Base-by-base conservation (phyloP, 2,329 filamentous ascomycete species). In the Xylariales sp. region DNA sequence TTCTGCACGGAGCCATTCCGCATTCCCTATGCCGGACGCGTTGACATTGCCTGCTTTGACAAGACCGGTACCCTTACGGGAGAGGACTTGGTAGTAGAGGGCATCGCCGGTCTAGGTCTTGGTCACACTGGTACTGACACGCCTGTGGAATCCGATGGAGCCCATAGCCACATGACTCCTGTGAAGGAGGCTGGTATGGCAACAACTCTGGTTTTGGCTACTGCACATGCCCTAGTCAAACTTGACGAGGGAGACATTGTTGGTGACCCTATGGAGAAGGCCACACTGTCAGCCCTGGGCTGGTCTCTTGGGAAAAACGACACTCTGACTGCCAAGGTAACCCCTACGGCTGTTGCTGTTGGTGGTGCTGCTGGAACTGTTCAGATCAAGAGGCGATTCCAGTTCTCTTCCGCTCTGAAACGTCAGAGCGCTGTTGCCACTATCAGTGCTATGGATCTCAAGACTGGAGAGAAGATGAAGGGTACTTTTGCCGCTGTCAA, bases 1-100 rank as follows among this genome's bases (percentile, higher is more conserved):
- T 98, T 95, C 72, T 98, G 93, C 60, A 98, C 93, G 3, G 94
- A 98, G 62, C 93, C 93, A 19, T 98, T 98, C 80, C 84, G 93
- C 40, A 98, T 98, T 54, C 94, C 94, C 1, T 97, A 86, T 52
- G 94, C 90, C 49, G 93, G 93, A 21, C 87, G 93, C 47, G 86
- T 98, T 42, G 94, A 98, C 60, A 77, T 98, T 38, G 90, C 93
- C 46, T 98, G 93, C 68, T 98, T 98, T 50, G 93, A 98, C 66
- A 98, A 98, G 73, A 98, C 93, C 11, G 93, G 93, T 49, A 98
- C 93, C 2, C 67, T 98, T 42, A 98, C 93, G 25, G 93, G 93
- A 34, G 93, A 98, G 60, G 91, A 98, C 57, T 72, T 98, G 29
- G 89, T 98, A 10, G 93, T 98, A 15, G 91, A 98, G 59, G 93